These are phyloP conservation scores for Tylopilus plumbeoviolaceoides DNA, from an alignment of 768 basidiomycete species.

Conservation along the genomic window DNA sequence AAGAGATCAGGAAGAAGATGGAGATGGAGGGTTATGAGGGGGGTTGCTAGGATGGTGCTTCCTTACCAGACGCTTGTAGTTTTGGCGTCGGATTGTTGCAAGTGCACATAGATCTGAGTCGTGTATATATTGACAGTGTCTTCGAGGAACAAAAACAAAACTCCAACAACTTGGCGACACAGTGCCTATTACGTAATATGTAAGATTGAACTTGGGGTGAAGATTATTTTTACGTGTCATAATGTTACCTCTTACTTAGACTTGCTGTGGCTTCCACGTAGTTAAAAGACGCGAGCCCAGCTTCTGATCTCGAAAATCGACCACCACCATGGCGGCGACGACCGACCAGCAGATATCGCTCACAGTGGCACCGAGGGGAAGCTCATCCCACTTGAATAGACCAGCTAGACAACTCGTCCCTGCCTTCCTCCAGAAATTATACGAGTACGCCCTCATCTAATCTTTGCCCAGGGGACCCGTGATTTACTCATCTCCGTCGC, in stretches of 20 bases:
- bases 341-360: conserved; percentile 57
- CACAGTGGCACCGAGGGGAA: conserved; percentile 40
- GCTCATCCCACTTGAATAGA: conserved; percentile 41
- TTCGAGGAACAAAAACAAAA: no score
- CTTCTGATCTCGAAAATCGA: background rate
- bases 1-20: conserved; percentile 65
- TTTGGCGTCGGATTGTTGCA: no score
- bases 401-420: conserved; percentile 57
- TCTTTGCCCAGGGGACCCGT: conserved; percentile 6
- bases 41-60: background rate
- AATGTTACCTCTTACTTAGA: conserved; percentile 13
- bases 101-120: no score
- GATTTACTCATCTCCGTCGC: conserved; percentile 9
- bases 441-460: conserved; percentile 54
- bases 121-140: no score
- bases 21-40: conserved; percentile 36
- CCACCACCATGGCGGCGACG: conserved; percentile 36
- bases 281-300: background rate
- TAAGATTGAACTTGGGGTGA: conserved; percentile 7
- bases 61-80: no score
- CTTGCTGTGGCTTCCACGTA: conserved; percentile 18
- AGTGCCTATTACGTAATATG: no score
- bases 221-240: background rate
- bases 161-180: no score
- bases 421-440: conserved; percentile 90